Evolutionary conservation across 2,329 filamentous ascomycete genomes (phyloP).

Genomic region (Nemania diffusa): DNA sequence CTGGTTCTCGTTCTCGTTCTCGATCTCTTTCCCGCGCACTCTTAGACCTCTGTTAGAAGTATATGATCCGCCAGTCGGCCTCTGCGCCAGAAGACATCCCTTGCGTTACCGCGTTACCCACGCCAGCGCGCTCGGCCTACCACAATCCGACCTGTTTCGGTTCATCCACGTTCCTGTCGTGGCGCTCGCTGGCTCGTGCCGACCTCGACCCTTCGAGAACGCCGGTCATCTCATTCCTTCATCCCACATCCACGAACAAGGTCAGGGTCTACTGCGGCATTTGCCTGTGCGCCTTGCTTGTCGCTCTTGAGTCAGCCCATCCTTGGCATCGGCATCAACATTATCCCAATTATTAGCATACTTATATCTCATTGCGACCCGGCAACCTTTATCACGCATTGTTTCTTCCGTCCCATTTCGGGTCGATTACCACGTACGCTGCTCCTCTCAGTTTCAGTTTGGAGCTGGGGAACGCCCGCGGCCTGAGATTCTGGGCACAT

Average conservation of each 20-base stretch:
- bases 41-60: conserved; percentile 3
- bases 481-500: not conserved
- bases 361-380: conserved; percentile 1
- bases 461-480: not conserved
- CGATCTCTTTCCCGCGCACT: not conserved
- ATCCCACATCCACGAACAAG: conserved; percentile 6
- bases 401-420: not conserved
- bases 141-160: conserved; percentile 32
- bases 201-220: conserved; percentile 28
- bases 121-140: conserved; percentile 32
- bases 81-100: conserved; percentile 4
- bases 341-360: conserved; percentile 6
- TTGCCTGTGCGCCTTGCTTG: not conserved
- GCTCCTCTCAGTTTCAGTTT: not conserved
- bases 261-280: not conserved
- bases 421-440: not conserved
- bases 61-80: conserved; percentile 15
- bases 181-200: conserved; percentile 41
- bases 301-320: not conserved
- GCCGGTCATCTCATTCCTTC: not conserved
- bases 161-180: conserved; percentile 39
- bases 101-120: conserved; percentile 31
- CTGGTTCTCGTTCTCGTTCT: conserved; percentile 1
- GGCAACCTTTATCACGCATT: not conserved
- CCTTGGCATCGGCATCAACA: not conserved